Conservation (phyloP, 2,329 filamentous ascomycete species). For the Parafenestella ontariensis region DNA sequence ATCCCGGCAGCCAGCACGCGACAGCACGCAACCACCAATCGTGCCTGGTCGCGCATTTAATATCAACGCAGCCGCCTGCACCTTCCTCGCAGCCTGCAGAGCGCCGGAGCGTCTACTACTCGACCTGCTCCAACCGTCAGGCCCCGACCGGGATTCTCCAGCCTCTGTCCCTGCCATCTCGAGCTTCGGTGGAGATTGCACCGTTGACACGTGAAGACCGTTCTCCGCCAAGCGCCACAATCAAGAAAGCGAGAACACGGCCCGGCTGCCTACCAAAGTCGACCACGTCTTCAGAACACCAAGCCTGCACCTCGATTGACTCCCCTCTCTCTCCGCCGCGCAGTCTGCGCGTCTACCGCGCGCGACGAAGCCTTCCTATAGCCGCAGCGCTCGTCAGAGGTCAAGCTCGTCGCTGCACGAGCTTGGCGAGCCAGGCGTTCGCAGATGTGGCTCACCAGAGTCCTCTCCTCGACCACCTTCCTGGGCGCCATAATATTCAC, state of each 20-base stretch:
- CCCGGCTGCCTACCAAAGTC: conserved; percentile 18
- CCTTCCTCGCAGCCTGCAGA: conserved; percentile 5
- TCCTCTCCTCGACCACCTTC: conserved; percentile 82
- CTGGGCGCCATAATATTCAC: conserved; percentile 92
- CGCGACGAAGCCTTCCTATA: conserved; percentile 17
- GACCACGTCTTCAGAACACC: conserved; percentile 14
- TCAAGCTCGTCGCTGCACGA: conserved; percentile 55
- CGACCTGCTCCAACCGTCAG: conserved; percentile 1
- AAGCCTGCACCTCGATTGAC: conserved; percentile 19
- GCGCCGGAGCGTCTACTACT: not conserved
- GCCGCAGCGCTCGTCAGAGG: conserved; percentile 31
- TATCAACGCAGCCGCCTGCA: conserved; percentile 22
- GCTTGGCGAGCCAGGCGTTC: conserved; percentile 54
- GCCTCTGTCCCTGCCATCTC: conserved; percentile 1
- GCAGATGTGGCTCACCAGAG: conserved; percentile 84
- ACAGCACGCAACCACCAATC: conserved; percentile 42
- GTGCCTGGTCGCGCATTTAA: conserved; percentile 36
- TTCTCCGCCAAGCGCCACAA: conserved; percentile 34
- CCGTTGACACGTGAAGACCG: conserved; percentile 46
- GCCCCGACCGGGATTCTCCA: conserved; percentile 1
- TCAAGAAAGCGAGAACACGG: conserved; percentile 21
- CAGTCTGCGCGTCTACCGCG: conserved; percentile 40
- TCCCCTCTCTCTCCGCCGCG: conserved; percentile 27
- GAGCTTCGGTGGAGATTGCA: not conserved
- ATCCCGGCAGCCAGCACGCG: conserved; percentile 44